These are phyloP conservation scores for Paecilomyces sp. DNA, from an alignment of 2,329 filamentous ascomycete genomes.

Conservation along the genomic window DNA sequence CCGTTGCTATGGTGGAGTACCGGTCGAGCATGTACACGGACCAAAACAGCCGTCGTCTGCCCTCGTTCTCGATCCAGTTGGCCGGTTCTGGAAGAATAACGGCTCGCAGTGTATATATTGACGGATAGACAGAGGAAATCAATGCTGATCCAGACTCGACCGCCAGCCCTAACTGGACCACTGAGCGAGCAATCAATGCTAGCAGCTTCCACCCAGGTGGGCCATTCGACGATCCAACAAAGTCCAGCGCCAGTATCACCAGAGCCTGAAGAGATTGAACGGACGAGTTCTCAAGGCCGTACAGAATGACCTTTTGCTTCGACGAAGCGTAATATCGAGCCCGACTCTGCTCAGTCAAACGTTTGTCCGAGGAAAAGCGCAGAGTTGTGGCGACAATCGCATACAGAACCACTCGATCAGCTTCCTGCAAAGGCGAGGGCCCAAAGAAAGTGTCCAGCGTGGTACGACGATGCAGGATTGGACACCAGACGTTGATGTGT, in stretches of 20 bases:
- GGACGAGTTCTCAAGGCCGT: conserved; percentile 82
- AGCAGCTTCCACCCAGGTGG: conserved; percentile 89
- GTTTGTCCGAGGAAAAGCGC: conserved; percentile 70
- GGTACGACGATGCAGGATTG: conserved; percentile 77
- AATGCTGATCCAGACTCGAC: conserved; percentile 75
- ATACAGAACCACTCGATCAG: conserved; percentile 74
- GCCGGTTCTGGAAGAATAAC: conserved; percentile 76
- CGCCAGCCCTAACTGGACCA: conserved; percentile 78
- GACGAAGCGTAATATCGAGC: conserved; percentile 71
- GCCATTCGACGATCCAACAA: conserved; percentile 80
- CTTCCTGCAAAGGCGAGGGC: conserved; percentile 66
- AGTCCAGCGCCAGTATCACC: conserved; percentile 77
- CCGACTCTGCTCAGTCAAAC: conserved; percentile 66
- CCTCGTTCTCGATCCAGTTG: conserved; percentile 86
- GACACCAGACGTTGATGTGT: conserved; percentile 77
- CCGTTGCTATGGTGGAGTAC: conserved; percentile 83
- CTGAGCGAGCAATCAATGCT: conserved; percentile 78
- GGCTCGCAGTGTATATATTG: conserved; percentile 81
- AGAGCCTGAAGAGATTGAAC: conserved; percentile 82
- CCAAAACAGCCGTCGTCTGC: conserved; percentile 79
- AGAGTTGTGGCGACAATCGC: conserved; percentile 85
- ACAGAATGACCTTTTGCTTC: conserved; percentile 79
- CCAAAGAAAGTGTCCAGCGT: conserved; percentile 80
- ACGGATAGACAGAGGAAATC: conserved; percentile 70
- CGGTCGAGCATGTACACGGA: conserved; percentile 87